These are phyloP conservation scores for Avena atlantica DNA, from an alignment of 176 grass and related monocot genomes.

Conservation along the genomic window DNA sequence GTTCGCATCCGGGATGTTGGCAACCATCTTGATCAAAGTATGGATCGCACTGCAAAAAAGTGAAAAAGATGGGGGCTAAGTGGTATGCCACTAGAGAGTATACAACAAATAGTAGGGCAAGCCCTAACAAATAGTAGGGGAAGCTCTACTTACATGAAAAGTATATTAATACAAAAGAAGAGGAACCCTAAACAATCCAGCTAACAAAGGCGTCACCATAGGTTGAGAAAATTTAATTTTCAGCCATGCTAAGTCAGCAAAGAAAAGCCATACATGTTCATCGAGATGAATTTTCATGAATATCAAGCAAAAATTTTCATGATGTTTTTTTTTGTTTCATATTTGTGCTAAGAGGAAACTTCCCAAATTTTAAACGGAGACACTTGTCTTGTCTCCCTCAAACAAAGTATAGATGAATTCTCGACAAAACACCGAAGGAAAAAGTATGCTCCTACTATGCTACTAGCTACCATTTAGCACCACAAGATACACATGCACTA, in stretches of 20 bases:
- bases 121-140: not conserved
- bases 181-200: not conserved
- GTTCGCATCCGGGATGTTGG: constrained; percentile 86
- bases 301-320: constrained; percentile 18
- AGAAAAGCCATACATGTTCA: not conserved
- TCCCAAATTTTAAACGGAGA: not conserved
- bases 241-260: not conserved
- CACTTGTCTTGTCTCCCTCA: not conserved
- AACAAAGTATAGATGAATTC: not conserved
- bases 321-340: not conserved
- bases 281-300: not conserved
- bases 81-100: not conserved
- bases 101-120: not conserved
- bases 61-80: constrained; percentile 3
- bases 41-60: constrained; percentile 76
- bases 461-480: not conserved
- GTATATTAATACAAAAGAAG: not conserved
- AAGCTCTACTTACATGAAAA: not conserved
- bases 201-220: not conserved
- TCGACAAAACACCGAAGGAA: not conserved
- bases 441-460: constrained; percentile 4
- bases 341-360: not conserved
- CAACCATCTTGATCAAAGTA: constrained; percentile 88
- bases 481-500: not conserved
- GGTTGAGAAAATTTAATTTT: not conserved